phyloP scores from a whole-genome alignment of 2,329 filamentous ascomycete genomes.

The Xylariales sp. region DNA sequence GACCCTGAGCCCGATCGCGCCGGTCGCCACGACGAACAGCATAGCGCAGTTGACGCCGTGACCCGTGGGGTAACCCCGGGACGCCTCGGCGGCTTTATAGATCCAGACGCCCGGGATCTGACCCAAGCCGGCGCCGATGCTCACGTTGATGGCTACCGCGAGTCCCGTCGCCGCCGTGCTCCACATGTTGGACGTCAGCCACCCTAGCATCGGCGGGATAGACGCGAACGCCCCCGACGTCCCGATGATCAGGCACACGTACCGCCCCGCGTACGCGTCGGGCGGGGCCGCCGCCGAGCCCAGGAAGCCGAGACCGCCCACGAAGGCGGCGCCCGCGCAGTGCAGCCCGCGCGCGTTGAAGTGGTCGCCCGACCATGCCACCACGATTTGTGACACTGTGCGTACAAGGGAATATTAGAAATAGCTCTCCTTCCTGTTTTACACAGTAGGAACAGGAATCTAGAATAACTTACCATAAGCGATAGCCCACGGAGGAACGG shows the following conservation, averaged over 20 bases:
- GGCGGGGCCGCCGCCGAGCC: conserved; percentile 60
- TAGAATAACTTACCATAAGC: conserved; percentile 28
- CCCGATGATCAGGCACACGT: conserved; percentile 66
- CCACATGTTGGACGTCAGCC: conserved; percentile 64
- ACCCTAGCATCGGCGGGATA: conserved; percentile 67
- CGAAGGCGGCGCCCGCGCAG: conserved; percentile 34
- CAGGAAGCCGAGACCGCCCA: conserved; percentile 49
- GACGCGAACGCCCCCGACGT: conserved; percentile 63
- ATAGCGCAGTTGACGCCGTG: conserved; percentile 53
- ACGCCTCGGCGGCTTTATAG: conserved; percentile 59
- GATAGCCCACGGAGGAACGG: conserved; percentile 62
- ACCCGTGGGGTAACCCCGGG: conserved; percentile 62
- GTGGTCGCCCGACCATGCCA: conserved; percentile 58
- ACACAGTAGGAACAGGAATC: background rate
- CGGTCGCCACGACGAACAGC: conserved; percentile 21
- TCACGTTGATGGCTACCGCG: conserved; percentile 67
- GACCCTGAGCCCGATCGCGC: conserved; percentile 35
- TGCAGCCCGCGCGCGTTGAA: conserved; percentile 50
- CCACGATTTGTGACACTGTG: conserved; percentile 29
- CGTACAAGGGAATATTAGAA: too few relatives aligned
- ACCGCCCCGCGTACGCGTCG: conserved; percentile 55
- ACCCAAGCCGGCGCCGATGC: conserved; percentile 60
- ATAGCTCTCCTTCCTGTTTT: too few relatives aligned
- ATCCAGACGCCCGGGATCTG: conserved; percentile 74
- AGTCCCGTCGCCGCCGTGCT: conserved; percentile 62